Evolutionary conservation across 129 eudicot genomes (phyloP).

Genomic region (Flaveria bidentis): DNA sequence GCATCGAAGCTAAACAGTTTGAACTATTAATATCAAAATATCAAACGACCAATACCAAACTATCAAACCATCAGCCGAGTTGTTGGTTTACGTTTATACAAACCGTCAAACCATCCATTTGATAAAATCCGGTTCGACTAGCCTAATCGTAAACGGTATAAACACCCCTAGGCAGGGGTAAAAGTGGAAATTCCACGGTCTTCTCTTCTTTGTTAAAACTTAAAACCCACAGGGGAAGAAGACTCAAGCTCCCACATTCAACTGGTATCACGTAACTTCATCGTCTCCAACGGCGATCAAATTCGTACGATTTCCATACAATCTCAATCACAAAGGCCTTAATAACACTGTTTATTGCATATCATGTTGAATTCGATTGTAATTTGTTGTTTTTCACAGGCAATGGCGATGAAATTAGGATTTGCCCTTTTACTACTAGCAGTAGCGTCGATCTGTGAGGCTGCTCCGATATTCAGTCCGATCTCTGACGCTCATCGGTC

Average conservation of each 20-base stretch:
- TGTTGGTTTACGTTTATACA: too few species aligned
- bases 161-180: background rate
- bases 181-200: background rate
- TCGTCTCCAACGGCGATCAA: background rate
- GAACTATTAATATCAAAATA: too few species aligned
- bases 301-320: background rate
- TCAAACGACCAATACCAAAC: too few species aligned
- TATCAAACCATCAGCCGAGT: too few species aligned
- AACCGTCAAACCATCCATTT: too few species aligned
- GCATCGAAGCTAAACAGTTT: too few species aligned
- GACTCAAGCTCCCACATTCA: background rate
- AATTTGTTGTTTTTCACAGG: conserved; percentile 21
- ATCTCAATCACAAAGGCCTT: background rate
- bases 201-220: background rate
- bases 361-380: background rate
- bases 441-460: conserved; percentile 47
- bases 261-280: background rate
- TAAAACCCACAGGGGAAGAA: background rate
- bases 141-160: too few species aligned
- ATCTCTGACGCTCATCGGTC: conserved; percentile 69
- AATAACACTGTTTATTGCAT: background rate
- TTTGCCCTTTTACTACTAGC: conserved; percentile 39
- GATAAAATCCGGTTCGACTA: too few species aligned
- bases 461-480: conserved; percentile 51
- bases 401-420: conserved; percentile 51